Base-by-base conservation (phyloP, 345 rosid genomes). In the Gynandropsis gynandra region DNA sequence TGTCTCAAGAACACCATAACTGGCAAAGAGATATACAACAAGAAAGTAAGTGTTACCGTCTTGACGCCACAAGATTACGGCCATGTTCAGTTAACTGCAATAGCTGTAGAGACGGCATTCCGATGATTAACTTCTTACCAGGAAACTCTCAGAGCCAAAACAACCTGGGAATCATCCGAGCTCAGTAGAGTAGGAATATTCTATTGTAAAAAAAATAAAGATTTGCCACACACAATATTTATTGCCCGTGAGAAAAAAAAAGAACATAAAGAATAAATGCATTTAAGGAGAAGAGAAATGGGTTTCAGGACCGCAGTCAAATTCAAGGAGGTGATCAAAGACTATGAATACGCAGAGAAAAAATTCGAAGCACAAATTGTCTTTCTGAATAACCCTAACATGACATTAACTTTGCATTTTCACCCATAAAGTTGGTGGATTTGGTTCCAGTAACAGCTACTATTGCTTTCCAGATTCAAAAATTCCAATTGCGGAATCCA, bases 71-170 rank as follows among this genome's bases (percentile, higher is more conserved):
- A 50, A 87, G 81, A 71, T 74, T 66, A 9, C 78, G 79, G 14
- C 98, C 98, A 50, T 59, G 87, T 69, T 86, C 89, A 4, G 98
- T 90, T 73, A 87, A 66, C 65, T 80, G 85, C 73, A 90, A 80
- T 40, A 86, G 71, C 71, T 83, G 96, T 50, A 85, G 95, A 67
- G 92, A 87, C 74, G 88, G 79, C 98, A 90, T 90, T 65, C 72
- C 68, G 38, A 44, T 66, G 44, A n/a, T 9, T 21, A 49, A 21
- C 27, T 42, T 46, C 32, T 47, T 16, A 27, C 59, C 41, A 7
- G 34, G 42, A 50, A 58, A 64, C 38, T 36, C 48, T 29, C 68
- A 64, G 51, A 52, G 36, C 20, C 11, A 44, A 40, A 62, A 52
- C 50, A 49, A 63, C 62, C 79, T 77, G 73, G 41, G 56, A 67